Percentiles rank a stretch among this genome's conserved stretches.
Conservation (phyloP, 2,329 filamentous ascomycete genomes). For the Cercospora sesami region DNA sequence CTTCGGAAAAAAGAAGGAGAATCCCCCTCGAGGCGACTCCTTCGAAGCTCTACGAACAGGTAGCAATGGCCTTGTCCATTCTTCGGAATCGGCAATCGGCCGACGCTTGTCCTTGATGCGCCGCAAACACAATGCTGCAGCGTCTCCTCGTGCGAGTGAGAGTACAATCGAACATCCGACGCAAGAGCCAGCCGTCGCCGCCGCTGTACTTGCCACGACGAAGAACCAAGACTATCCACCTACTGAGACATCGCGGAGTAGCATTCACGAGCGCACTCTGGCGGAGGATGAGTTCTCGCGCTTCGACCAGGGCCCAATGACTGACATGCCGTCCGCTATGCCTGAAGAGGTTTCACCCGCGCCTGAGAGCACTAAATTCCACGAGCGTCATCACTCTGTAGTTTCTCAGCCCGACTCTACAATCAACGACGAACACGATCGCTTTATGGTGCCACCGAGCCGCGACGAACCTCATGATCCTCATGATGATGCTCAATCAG, state of each 20-base stretch:
- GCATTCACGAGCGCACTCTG: constrained; percentile 59
- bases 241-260: constrained; percentile 59
- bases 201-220: constrained; percentile 28
- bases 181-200: constrained; percentile 17
- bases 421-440: constrained; percentile 20
- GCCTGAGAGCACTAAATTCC: constrained; percentile 28
- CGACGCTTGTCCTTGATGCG: constrained; percentile 47
- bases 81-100: constrained; percentile 35
- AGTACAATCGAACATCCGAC: constrained; percentile 20
- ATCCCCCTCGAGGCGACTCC: constrained; percentile 40
- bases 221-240: constrained; percentile 52
- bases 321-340: constrained; percentile 81
- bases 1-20: constrained; percentile 63
- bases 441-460: constrained; percentile 15
- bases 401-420: constrained; percentile 20
- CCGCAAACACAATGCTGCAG: constrained; percentile 36
- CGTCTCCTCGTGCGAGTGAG: constrained; percentile 25
- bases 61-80: constrained; percentile 33
- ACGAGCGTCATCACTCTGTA: constrained; percentile 21
- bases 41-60: constrained; percentile 54
- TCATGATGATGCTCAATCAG: constrained; percentile 36
- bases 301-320: constrained; percentile 86
- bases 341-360: constrained; percentile 46
- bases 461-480: constrained; percentile 17
- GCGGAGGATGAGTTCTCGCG: constrained; percentile 62